Percentiles rank a stretch among this genome's conserved stretches.
Conservation (phyloP, 2,329 filamentous ascomycete species). For the Massarina eburnea region DNA sequence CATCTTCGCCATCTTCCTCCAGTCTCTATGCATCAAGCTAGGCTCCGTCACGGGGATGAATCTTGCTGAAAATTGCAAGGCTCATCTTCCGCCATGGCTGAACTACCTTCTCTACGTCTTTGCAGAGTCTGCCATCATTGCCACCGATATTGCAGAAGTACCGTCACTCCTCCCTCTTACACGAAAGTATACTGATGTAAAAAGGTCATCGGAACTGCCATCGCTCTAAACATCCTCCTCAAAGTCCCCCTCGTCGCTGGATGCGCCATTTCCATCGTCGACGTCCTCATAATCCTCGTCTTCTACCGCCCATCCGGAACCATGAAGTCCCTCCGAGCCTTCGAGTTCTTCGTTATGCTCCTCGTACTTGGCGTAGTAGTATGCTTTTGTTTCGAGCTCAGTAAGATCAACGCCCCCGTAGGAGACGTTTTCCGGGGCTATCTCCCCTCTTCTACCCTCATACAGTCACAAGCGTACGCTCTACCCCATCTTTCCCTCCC, state of each 20-base stretch:
- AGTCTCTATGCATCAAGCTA: constrained; percentile 65
- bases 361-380: constrained; percentile 59
- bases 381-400: constrained; percentile 60
- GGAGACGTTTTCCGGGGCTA: constrained; percentile 58
- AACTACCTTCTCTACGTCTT: constrained; percentile 57
- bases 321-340: constrained; percentile 54
- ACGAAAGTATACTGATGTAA: constrained; percentile 3
- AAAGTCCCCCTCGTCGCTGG: constrained; percentile 58
- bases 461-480: constrained; percentile 53
- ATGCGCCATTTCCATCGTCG: constrained; percentile 59
- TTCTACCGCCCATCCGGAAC: constrained; percentile 58
- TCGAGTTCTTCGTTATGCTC: constrained; percentile 57
- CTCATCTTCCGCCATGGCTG: constrained; percentile 55
- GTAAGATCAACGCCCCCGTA: constrained; percentile 53
- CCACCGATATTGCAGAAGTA: constrained; percentile 61
- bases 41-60: constrained; percentile 54
- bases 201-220: constrained; percentile 58
- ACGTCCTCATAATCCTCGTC: constrained; percentile 58
- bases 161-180: neutral
- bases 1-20: constrained; percentile 70
- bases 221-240: constrained; percentile 57
- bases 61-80: constrained; percentile 52
- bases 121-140: constrained; percentile 60
- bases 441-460: constrained; percentile 55
- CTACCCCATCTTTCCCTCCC: neutral